Conservation (phyloP, 768 basidiomycete species). For the Collybia mongolica region DNA sequence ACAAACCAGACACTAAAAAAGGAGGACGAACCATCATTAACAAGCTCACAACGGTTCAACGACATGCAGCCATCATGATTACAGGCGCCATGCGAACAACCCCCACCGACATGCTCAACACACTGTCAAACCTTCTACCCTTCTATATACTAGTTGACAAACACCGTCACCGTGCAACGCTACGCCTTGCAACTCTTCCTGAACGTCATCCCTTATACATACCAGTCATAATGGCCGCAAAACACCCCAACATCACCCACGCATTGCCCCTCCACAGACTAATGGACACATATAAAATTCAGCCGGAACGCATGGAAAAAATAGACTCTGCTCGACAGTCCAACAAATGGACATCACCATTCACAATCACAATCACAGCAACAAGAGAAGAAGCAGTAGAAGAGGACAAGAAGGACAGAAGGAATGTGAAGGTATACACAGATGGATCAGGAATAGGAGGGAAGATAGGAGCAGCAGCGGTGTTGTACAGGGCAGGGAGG, state of each 20-base stretch:
- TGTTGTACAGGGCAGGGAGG: slow-evolving; percentile 1
- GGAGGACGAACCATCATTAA: slow-evolving; percentile 9
- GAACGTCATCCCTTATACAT: too few relatives aligned
- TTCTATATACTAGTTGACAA: not conserved
- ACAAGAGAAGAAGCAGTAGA: too few relatives aligned
- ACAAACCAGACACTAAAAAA: not conserved
- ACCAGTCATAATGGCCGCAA: too few relatives aligned
- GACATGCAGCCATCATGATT: slow-evolving; percentile 17
- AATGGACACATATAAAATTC: too few relatives aligned
- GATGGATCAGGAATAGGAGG: slow-evolving; percentile 6
- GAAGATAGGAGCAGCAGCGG: slow-evolving; percentile 11
- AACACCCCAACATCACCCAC: too few relatives aligned
- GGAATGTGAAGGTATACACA: not conserved
- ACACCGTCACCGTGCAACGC: not conserved
- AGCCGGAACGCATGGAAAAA: too few relatives aligned
- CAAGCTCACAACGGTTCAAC: slow-evolving; percentile 13
- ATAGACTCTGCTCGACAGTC: too few relatives aligned
- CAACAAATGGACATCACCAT: too few relatives aligned
- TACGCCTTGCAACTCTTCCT: not conserved
- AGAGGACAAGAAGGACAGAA: not conserved
- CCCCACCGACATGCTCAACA: slow-evolving; percentile 15
- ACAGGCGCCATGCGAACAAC: slow-evolving; percentile 19
- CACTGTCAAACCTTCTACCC: slow-evolving; percentile 9
- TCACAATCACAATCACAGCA: too few relatives aligned
- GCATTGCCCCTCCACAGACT: too few relatives aligned